Base-by-base conservation (phyloP, 495 filamentous ascomycete species). In the Pseudomonodictys pantanalensis region DNA sequence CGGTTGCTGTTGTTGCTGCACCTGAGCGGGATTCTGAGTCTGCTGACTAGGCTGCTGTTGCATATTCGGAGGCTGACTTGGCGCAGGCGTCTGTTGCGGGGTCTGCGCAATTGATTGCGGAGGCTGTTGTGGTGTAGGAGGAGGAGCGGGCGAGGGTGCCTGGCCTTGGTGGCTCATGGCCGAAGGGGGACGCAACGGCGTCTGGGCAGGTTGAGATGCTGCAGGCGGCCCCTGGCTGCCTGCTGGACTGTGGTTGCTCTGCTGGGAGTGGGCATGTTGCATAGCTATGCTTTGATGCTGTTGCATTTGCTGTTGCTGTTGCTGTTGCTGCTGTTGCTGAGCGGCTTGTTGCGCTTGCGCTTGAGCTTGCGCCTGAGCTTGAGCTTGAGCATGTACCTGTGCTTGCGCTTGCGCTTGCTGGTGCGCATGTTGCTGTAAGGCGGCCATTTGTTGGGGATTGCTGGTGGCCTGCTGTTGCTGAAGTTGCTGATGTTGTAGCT, bases 281-380 rank as follows among this genome's bases (percentile, higher is more conserved):
- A 73, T 73, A 5, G 66, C 68, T 30, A 71, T 61, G 24, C 45
- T 39, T 6, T 81, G 81, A 58, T 84, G 82, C 18, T 69, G 66
- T 20, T 52, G 49, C 18, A 57, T 62, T 32, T 75, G 73, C 12
- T 75, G 72, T 9, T 68, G 56, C 38, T 82, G 82, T 60, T 85
- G 83, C 17, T 80, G 79, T 62, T 66, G 80, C 33, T 48, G 52
- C 64, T 66, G 57, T 20, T 59, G 25, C 45, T 53, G 50, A 55
- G 65, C 44, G 58, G 56, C 54, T 23, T 38, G 48, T 35, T 81
- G 80, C 22, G 47, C 55, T 60, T 66, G 57, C 28, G 66, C 48
- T 53, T 53, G 50, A 60, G 68, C 50, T 48, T 51, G 52, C 17
- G 52, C 57, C 32, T 69, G 67, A 10, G 59, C 60, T 38, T 68